Percentiles rank a stretch among this genome's conserved stretches.
phyloP scores from a whole-genome alignment of 1,139 yeast species.

The Yamadazyma sp. region DNA sequence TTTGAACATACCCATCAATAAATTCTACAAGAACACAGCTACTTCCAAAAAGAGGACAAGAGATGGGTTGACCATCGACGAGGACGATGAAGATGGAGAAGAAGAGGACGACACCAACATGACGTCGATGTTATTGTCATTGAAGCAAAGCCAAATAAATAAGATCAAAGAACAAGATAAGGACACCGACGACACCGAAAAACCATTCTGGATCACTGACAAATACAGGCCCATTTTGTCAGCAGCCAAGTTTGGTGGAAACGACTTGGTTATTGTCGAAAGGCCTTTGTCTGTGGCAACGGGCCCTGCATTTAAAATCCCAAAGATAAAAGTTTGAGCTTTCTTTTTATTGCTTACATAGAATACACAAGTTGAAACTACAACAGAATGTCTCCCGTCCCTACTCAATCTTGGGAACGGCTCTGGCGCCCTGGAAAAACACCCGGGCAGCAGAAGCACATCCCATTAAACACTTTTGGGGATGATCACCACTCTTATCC shows the following conservation, averaged over 20 bases:
- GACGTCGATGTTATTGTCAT: constrained; percentile 30
- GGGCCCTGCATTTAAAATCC: constrained; percentile 75
- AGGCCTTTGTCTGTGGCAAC: constrained; percentile 64
- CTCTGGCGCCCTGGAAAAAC: constrained; percentile 68
- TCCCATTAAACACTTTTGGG: constrained; percentile 61
- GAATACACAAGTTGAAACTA: too few species aligned
- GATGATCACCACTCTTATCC: constrained; percentile 40
- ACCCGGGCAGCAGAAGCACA: constrained; percentile 67
- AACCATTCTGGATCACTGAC: constrained; percentile 72
- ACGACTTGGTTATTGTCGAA: constrained; percentile 73
- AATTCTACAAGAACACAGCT: constrained; percentile 26
- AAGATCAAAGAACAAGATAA: constrained; percentile 31
- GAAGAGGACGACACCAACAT: constrained; percentile 30
- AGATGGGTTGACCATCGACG: constrained; percentile 58
- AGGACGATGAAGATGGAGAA: constrained; percentile 27
- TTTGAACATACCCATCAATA: constrained; percentile 53
- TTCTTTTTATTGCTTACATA: neutral
- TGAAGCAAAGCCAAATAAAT: constrained; percentile 33
- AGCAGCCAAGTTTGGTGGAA: constrained; percentile 53
- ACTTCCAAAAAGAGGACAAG: constrained; percentile 55
- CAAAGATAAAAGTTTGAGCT: constrained; percentile 56
- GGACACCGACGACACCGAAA: constrained; percentile 22
- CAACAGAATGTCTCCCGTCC: too few species aligned
- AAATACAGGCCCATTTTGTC: constrained; percentile 75
- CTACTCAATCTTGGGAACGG: constrained; percentile 36